Evolutionary conservation across 805 yeast species (phyloP), one percentile per base, ranked within the genome.

Genomic region (Cyberlindnera euphorbiiphila): DNA sequence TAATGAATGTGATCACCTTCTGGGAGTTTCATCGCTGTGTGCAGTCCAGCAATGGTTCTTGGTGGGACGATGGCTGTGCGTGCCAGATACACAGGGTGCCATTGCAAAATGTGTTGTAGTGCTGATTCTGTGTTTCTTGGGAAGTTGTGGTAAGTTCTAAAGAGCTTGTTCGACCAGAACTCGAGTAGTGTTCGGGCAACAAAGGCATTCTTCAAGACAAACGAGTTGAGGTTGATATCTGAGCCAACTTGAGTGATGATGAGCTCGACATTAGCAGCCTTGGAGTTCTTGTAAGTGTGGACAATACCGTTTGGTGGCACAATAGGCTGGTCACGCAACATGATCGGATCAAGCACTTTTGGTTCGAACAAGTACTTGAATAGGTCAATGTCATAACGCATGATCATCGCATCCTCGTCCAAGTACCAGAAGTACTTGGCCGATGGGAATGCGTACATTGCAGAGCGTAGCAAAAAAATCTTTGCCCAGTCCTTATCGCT

Each of bases 391-490:
- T 73, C 72, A 41, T 77, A 65, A 43, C 85, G 75, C 86, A 85
- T 82, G 40, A 91, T 78, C 36, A 87, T 61, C 0, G 91, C 78
- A 52, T 81, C 78, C 47, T 84, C 75, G 57, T 86, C 96, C 29
- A 93, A 56, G 54, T 78, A 89, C 93, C 97, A 85, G 54, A 89
- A 81, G 69, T 86, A 83, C 57, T 85, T 78, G n/a, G 96, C 84
- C 32, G 80, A 68, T 1, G 98, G 98, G 66, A 88, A 88, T 0
- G 95, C 93, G 58, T 75, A 76, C 81, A 91, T 78, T n/a, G 98
- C 97, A 29, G 89, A 93, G 43, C 94, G 72, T 56, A 86, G 59
- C 27, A 80, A 59, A 39, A 74, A 72, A 20, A 81, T 53, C 46
- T 80, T 76, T 22, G 77, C 72, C 93, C 95, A 85, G 20, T 68